Evolutionary conservation across 2,329 filamentous ascomycete species (phyloP).

Genomic region (Claviceps humidiphila): DNA sequence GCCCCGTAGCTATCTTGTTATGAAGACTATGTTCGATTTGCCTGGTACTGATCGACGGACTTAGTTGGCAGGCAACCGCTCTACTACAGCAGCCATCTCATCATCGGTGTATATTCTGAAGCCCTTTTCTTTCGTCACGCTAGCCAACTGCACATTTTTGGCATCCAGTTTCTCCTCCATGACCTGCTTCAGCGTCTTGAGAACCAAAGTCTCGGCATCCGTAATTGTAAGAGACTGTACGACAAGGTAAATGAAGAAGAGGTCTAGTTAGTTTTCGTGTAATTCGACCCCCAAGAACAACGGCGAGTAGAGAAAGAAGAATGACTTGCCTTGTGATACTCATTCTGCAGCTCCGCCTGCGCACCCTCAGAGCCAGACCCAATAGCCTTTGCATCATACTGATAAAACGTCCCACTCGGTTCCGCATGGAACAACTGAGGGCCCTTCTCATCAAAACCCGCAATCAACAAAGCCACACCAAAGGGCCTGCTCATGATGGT

Average conservation of each 20-base stretch:
- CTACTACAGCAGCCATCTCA: constrained; percentile 90
- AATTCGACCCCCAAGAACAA: neutral
- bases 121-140: constrained; percentile 92
- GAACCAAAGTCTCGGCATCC: constrained; percentile 86
- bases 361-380: constrained; percentile 94
- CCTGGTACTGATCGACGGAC: constrained; percentile 2
- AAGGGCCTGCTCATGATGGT: constrained; percentile 98
- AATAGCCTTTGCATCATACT: constrained; percentile 98
- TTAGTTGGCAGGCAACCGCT: constrained; percentile 60
- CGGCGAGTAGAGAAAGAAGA: too few relatives aligned
- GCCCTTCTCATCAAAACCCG: constrained; percentile 93
- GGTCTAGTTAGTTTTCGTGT: neutral
- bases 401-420: constrained; percentile 95
- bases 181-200: constrained; percentile 98
- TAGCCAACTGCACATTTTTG: constrained; percentile 97
- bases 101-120: constrained; percentile 98
- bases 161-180: constrained; percentile 99
- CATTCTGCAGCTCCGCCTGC: constrained; percentile 94
- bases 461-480: constrained; percentile 90
- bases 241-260: neutral
- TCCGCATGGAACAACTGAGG: constrained; percentile 96
- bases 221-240: constrained; percentile 71
- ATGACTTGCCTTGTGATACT: constrained; percentile 71
- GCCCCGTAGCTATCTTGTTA: constrained; percentile 8
- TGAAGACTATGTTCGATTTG: neutral